Base-by-base conservation (phyloP, 305 asterid species). In the Caryopteris hybrid region DNA sequence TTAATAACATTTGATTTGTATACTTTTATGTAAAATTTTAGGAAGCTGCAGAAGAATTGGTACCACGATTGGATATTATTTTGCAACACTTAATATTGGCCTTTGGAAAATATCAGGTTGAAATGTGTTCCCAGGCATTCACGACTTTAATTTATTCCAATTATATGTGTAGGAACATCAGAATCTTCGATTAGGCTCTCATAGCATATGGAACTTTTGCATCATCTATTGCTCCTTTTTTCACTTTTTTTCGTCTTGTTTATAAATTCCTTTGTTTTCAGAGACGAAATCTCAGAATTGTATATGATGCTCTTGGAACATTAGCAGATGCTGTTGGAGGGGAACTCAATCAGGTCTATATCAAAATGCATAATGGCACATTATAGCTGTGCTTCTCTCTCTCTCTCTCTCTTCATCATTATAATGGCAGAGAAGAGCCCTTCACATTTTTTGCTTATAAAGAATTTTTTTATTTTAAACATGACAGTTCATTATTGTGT, bases 261-360 rank as follows among this genome's bases (percentile, higher is more conserved):
- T 46, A 27, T 50, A 1, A 58, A n/a, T 61, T 64, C 75, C 53
- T 73, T 38, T 83, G 69, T 81, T 41, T 41, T 41, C 34, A 94
- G 98, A 89, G 98, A 73, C 86, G 96, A 71, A 94, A 94, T 83
- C 88, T 94, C 58, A 88, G 99, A 80, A 91, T 94, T 66, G 93
- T 91, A 47, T 94, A 94, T 78, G 99, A 94, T 83, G 98, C 99
- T 48, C 79, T 94, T 59, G 98, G 99, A 71, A 94, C 99, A 59
- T 80, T 94, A 83, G 99, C 99, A 25, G 99, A 94, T 84, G 98
- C 97, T 68, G 97, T 91, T 80, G 96, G 99, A 63, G 88, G 84
- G 68, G 97, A 91, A 69, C 83, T 94, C 71, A 89, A 91, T 80
- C 95, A 94, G 96, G 99, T 94, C 68, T 33, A 69, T 53, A 50